Percentiles rank a stretch among this genome's conserved stretches.
Evolutionary conservation across 2,329 filamentous ascomycete species (phyloP).

Genomic region (Aspergillus vadensis): DNA sequence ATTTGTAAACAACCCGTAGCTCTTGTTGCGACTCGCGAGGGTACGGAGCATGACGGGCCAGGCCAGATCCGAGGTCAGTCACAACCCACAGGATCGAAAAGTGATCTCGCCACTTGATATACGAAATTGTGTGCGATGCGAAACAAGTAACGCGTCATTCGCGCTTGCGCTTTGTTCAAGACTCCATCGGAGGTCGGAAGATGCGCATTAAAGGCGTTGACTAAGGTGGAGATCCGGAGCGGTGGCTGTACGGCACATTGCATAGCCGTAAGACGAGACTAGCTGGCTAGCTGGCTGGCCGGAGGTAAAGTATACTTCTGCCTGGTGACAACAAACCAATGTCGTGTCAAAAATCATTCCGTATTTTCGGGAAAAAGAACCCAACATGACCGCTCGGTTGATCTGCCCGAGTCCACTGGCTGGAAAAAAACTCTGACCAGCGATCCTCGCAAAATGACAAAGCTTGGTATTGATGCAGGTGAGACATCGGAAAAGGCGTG

Average conservation of each 20-base stretch:
- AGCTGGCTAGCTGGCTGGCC: background rate
- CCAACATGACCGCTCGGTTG: background rate
- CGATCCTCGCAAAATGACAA: constrained; percentile 1
- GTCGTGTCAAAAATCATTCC: constrained; percentile 1
- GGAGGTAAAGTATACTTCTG: background rate
- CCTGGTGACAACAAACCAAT: background rate
- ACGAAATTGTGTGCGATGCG: background rate
- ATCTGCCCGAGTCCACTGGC: background rate
- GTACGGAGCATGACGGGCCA: background rate
- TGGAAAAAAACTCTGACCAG: background rate
- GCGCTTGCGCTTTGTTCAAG: background rate
- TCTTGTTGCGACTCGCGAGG: background rate
- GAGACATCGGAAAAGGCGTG: background rate
- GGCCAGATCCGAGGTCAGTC: background rate
- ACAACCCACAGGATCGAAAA: background rate
- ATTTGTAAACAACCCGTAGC: background rate
- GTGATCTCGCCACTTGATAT: background rate
- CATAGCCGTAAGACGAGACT: background rate
- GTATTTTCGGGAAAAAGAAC: background rate
- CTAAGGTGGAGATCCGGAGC: constrained; percentile 1
- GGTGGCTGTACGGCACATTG: constrained; percentile 2
- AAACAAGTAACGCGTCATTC: constrained; percentile 2
- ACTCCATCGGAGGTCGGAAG: background rate
- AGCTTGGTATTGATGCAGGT: background rate
- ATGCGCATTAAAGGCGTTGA: background rate